phyloP scores from a whole-genome alignment of 768 basidiomycete genomes.

The Tylopilus felleus region DNA sequence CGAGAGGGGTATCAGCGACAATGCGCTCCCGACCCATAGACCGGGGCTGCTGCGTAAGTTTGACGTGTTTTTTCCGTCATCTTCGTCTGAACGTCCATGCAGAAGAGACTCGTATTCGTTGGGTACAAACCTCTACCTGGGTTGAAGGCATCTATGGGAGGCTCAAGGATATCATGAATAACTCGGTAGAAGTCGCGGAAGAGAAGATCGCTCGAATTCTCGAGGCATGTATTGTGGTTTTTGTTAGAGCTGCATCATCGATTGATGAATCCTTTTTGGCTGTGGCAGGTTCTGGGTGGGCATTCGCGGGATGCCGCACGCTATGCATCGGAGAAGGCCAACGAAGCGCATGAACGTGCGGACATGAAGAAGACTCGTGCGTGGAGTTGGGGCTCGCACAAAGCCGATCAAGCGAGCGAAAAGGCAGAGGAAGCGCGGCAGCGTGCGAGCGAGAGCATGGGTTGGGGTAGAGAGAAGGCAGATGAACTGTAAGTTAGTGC shows the following conservation, averaged over 20 bases:
- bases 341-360: constrained; percentile 22
- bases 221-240: constrained; percentile 25
- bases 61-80: constrained; percentile 13
- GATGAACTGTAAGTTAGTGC: not conserved
- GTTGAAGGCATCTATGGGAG: constrained; percentile 56
- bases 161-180: constrained; percentile 64
- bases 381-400: constrained; percentile 21
- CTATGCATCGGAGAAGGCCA: constrained; percentile 28
- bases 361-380: constrained; percentile 14
- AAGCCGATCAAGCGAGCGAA: constrained; percentile 25
- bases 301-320: constrained; percentile 22
- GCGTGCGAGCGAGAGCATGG: constrained; percentile 14
- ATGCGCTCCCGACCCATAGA: constrained; percentile 58
- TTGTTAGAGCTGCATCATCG: too few relatives aligned
- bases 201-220: constrained; percentile 59
- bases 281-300: constrained; percentile 42
- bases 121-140: constrained; percentile 60
- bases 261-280: not conserved
- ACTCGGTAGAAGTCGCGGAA: constrained; percentile 70
- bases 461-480: not conserved
- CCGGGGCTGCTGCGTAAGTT: constrained; percentile 72
- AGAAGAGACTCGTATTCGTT: constrained; percentile 80
- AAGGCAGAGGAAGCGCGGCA: constrained; percentile 26
- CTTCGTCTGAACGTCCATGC: not conserved
- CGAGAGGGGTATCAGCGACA: constrained; percentile 69